Conservation (phyloP, 2,329 filamentous ascomycete genomes). For the Botrytis pseudocinerea region DNA sequence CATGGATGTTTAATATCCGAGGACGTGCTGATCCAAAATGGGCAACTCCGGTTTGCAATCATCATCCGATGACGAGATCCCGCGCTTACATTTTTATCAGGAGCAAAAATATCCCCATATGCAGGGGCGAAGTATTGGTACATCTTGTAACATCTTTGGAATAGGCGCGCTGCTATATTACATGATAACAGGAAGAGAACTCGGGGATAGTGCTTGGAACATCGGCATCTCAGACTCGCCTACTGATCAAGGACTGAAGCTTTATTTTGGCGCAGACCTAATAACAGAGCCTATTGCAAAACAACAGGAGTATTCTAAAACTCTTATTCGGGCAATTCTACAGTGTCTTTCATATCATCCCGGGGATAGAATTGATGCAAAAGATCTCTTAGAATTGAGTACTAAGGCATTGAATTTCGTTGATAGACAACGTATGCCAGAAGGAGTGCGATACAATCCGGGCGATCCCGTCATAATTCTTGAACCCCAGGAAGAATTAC, state of each 20-base stretch:
- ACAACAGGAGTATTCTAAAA: background rate
- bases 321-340: background rate
- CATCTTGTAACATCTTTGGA: background rate
- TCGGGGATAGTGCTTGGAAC: background rate
- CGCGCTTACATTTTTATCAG: background rate
- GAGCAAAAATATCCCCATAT: background rate
- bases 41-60: background rate
- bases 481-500: background rate
- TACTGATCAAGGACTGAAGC: background rate
- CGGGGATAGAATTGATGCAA: background rate
- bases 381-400: background rate
- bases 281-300: background rate
- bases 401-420: background rate
- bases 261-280: background rate
- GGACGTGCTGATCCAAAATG: conserved; percentile 1
- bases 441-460: background rate
- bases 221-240: background rate
- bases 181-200: background rate
- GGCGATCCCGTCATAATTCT: background rate
- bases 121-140: background rate
- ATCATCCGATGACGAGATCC: background rate
- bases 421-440: background rate
- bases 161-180: conserved; percentile 1
- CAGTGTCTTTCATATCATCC: background rate
- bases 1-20: background rate